phyloP scores from a whole-genome alignment of 148 eudicot genomes.

The Mesembryanthemum crystallinum region DNA sequence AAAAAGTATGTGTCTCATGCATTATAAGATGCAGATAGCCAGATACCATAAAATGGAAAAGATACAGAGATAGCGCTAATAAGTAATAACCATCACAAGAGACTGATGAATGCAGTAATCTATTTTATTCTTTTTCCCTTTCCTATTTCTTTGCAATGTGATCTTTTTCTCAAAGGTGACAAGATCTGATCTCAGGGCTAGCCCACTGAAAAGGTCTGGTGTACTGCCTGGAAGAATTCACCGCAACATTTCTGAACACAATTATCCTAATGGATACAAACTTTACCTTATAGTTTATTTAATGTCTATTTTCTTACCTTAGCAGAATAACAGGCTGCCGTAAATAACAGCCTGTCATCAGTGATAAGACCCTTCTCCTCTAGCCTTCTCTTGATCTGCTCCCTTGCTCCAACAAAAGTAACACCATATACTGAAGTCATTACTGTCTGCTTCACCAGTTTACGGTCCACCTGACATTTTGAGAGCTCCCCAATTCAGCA shows the following conservation, averaged over 20 bases:
- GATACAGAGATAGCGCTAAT: background rate
- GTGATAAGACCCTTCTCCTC: conserved; percentile 77
- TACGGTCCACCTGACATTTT: conserved; percentile 74
- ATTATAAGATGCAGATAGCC: background rate
- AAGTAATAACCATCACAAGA: background rate
- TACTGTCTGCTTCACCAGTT: conserved; percentile 87
- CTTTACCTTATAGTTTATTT: background rate
- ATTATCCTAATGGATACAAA: background rate
- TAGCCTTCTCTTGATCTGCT: conserved; percentile 80
- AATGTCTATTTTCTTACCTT: conserved; percentile 45
- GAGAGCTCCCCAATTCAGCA: conserved; percentile 11
- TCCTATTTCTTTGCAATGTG: background rate
- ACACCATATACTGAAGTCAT: conserved; percentile 98
- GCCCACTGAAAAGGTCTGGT: background rate
- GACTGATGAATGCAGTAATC: background rate
- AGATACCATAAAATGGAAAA: background rate
- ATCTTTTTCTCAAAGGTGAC: background rate
- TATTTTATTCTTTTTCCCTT: background rate
- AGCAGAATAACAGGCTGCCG: conserved; percentile 81
- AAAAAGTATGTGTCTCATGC: background rate
- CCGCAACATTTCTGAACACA: background rate
- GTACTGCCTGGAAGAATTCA: background rate
- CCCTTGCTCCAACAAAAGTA: conserved; percentile 86
- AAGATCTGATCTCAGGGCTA: background rate
- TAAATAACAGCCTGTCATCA: conserved; percentile 68